phyloP scores from a whole-genome alignment of 305 asterid genomes.

The Fraxinus dipetala region DNA sequence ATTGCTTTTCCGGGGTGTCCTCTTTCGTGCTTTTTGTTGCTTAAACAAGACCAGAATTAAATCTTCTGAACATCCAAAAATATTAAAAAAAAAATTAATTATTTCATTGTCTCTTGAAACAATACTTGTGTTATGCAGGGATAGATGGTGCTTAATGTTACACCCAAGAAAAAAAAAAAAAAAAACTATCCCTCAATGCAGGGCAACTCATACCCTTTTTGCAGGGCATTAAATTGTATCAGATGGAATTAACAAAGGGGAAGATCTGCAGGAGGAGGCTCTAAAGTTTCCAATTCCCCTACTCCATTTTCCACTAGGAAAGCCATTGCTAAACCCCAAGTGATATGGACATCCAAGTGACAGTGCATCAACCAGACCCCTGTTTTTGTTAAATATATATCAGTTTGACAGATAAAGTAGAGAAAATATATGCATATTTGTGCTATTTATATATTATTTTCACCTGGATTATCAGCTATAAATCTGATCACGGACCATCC shows the following conservation, averaged over 20 bases:
- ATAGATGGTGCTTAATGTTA: too few relatives aligned
- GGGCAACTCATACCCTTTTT: neutral
- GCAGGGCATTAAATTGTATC: neutral
- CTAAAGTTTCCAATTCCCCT: constrained; percentile 31
- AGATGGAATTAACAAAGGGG: constrained; percentile 29
- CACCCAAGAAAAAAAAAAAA: neutral
- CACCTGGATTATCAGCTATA: constrained; percentile 52
- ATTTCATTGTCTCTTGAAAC: too few relatives aligned
- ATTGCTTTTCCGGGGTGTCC: too few relatives aligned
- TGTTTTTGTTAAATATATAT: constrained; percentile 9
- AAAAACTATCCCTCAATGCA: neutral
- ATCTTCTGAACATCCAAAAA: too few relatives aligned
- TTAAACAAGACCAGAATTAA: too few relatives aligned
- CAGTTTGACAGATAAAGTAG: too few relatives aligned
- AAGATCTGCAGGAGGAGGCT: constrained; percentile 37
- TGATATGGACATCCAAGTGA: too few relatives aligned
- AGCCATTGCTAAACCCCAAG: constrained; percentile 10
- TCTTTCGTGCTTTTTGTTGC: too few relatives aligned
- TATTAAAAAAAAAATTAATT: too few relatives aligned
- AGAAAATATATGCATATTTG: too few relatives aligned
- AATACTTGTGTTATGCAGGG: too few relatives aligned
- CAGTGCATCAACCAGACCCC: constrained; percentile 28
- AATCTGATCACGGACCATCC: constrained; percentile 56
- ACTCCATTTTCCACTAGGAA: constrained; percentile 42
- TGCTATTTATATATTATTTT: neutral